Evolutionary conservation across 495 filamentous ascomycete genomes (phyloP).

Genomic region (Penicillium psychrofluorescens): DNA sequence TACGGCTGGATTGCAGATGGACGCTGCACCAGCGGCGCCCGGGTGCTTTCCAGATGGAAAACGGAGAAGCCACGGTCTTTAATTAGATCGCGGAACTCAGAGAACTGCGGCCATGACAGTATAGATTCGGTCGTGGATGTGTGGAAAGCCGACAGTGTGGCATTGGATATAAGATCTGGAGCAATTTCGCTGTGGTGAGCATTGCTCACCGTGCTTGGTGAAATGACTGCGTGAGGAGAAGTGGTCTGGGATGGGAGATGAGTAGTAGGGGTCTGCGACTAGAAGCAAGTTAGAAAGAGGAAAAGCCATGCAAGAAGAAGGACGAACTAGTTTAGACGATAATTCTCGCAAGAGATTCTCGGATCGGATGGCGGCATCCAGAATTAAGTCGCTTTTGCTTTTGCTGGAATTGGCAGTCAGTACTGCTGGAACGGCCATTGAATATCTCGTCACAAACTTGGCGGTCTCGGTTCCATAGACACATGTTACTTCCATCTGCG

Average conservation of each 20-base stretch:
- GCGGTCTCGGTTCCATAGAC: conserved; percentile 7
- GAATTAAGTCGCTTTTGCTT: conserved; percentile 12
- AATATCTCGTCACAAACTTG: conserved; percentile 1
- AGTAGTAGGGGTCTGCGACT: too few relatives aligned
- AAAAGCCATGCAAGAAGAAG: background rate
- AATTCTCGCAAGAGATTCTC: conserved; percentile 8
- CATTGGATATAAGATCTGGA: conserved; percentile 7
- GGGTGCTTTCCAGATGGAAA: conserved; percentile 4
- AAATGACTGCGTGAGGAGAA: conserved; percentile 2
- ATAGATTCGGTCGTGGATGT: conserved; percentile 12
- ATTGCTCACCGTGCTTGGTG: conserved; percentile 1
- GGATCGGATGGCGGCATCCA: conserved; percentile 9
- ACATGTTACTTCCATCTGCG: conserved; percentile 1
- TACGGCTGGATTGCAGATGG: conserved; percentile 1
- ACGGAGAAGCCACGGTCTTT: conserved; percentile 1
- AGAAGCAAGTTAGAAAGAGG: background rate
- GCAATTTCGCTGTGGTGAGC: background rate
- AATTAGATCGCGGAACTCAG: conserved; percentile 2
- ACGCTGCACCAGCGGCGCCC: background rate
- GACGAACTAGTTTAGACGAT: conserved; percentile 5
- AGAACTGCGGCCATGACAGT: conserved; percentile 8
- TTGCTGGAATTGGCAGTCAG: background rate
- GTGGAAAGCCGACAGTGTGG: conserved; percentile 7
- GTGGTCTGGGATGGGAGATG: background rate
- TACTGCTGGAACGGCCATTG: background rate